Base-by-base conservation (phyloP, 768 basidiomycete species). In the Serendipita sp. region DNA sequence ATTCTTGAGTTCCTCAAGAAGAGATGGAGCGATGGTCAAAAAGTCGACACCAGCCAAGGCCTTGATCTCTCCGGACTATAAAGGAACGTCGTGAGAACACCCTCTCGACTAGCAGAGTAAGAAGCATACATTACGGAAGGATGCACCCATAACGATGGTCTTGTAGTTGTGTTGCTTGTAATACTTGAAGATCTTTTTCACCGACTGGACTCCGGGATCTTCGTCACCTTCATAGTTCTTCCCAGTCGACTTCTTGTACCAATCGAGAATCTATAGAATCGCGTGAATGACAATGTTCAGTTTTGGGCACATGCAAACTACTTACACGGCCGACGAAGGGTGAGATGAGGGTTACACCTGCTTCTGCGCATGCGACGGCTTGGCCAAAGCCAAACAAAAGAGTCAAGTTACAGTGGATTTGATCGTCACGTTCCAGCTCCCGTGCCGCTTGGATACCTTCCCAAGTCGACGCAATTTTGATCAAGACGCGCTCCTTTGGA, bases 131-230 rank as follows among this genome's bases (percentile, higher is more conserved):
- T 97, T 98, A 72, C 96, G 89, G 93, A 99, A 97, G 33, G 92
- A 95, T 64, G 96, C 96, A 72, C 95, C 96, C 96, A 98, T 97
- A 74, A 98, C 95, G 75, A 99, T 97, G 69, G 96, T 99, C 71
- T 93, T 90, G 83, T 99, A 98, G 64, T 82, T 81, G 76, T 98
- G 83, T 73, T 96, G 93, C 82, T 97, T 98, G 84, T 99, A 99
- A 76, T 93, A 98, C 80, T 95, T 90, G 84, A 86, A 99, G 79
- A 99, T 99, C 76, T 81, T 88, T 79, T 90, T 86, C 66, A 99
- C 96, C 43, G 90, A 93, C 74, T 84, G 74, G 69, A 99, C 96
- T 78, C 96, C 95, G 11, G 95, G 95, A 78, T 98, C 95, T 50
- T 85, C 82, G 66, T 90, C 91, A 60, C 90, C 92, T 67, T 84